Evolutionary conservation across 345 rosid genomes (phyloP), one percentile per base, ranked within the genome.

Genomic region (Noccaea bulbosa): DNA sequence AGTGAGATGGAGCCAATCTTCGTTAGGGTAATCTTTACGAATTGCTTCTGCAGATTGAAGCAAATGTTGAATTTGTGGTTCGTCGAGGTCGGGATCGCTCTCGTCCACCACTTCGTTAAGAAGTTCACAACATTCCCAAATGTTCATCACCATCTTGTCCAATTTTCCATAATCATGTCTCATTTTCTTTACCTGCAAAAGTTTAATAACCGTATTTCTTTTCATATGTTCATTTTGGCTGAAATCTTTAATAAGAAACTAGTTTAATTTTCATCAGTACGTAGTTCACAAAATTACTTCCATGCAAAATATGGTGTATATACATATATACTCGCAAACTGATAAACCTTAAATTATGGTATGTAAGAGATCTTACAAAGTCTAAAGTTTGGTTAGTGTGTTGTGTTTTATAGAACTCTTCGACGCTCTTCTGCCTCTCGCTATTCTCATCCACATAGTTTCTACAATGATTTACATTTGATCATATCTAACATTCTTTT

Each of bases 41-140:
- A 84, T 82, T 1, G 94, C 94, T 70, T 88, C 94, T 1, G 91
- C 89, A 1, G 87, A 77, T 70, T 86, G 91, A 70, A 88, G 64
- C 71, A 88, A 76, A 38, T 88, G 94, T 38, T 86, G 86, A 57
- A 86, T 88, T 67, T 85, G 89, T 48, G 91, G 87, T 75, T 88
- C 91, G 15, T 86, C 86, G 0, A 88, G 69, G 43, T 86, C 89
- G 7, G 87, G 89, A 59, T 88, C 88, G 34, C 93, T 86, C n/a
- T 84, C 85, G 53, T 86, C 91, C 20, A 84, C 87, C 0, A 86
- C 86, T 34, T 82, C 74, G 27, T 86, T 88, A 0, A 84, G 70
- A 2, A 86, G 80, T 57, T 86, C 91, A 24, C 91, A 88, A 59
- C 94, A 83, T 70, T 88, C 87, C 91, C 94, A 84, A 38, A 84